A percentile compares a stretch with the other conserved stretches of the same genome.
Conservation (phyloP, 306 rosid species). For the Castanospermum australe region DNA sequence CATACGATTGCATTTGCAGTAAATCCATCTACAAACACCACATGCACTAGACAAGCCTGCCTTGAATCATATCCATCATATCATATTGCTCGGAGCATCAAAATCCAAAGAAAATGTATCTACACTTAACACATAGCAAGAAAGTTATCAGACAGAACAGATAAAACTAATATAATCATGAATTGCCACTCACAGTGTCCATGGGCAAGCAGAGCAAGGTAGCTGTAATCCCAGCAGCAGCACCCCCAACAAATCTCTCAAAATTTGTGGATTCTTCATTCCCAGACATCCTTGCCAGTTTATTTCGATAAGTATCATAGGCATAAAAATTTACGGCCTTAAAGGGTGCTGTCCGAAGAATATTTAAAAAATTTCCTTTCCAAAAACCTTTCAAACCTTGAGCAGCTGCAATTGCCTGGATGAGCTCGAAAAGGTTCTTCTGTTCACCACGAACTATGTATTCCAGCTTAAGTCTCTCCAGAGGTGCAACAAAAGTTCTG, state of each 20-base stretch:
- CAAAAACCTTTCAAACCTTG: slow-evolving; percentile 97
- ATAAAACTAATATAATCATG: not conserved
- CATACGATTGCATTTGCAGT: not conserved
- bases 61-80: slow-evolving; percentile 6
- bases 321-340: slow-evolving; percentile 92
- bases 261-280: slow-evolving; percentile 70
- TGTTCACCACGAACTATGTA: slow-evolving; percentile 89
- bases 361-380: slow-evolving; percentile 91
- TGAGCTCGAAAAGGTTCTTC: slow-evolving; percentile 63
- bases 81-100: slow-evolving; percentile 4
- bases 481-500: slow-evolving; percentile 96
- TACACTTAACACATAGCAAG: not conserved
- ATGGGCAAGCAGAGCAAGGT: slow-evolving; percentile 90
- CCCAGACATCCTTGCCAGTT: slow-evolving; percentile 55
- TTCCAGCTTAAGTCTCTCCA: slow-evolving; percentile 96
- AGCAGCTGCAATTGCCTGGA: slow-evolving; percentile 65
- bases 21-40: not conserved
- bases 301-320: slow-evolving; percentile 80
- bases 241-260: slow-evolving; percentile 93
- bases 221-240: slow-evolving; percentile 93
- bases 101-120: slow-evolving; percentile 12
- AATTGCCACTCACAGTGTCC: slow-evolving; percentile 70
- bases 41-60: not conserved
- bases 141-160: slow-evolving; percentile 12
- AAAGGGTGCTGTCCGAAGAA: slow-evolving; percentile 94